Evolutionary conservation across 805 yeast species (phyloP).

Genomic region (Jamesozyma hellenica): DNA sequence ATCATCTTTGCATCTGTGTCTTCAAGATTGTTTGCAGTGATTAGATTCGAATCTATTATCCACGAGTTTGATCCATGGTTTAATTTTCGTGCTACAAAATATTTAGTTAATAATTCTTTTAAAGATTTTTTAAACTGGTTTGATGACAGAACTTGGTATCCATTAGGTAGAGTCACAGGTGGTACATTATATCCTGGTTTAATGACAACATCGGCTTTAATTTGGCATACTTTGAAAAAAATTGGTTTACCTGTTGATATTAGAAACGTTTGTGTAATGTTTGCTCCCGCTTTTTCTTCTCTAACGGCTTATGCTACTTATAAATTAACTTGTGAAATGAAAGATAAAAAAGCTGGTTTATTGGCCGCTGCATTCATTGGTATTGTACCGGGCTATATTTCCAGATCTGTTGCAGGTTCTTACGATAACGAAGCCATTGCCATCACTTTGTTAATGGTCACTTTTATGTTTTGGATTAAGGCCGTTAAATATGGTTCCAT

Average conservation of each 20-base stretch:
- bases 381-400: conserved; percentile 96
- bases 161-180: conserved; percentile 97
- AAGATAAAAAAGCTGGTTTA: conserved; percentile 80
- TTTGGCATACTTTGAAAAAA: conserved; percentile 62
- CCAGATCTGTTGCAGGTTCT: conserved; percentile 97
- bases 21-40: conserved; percentile 89
- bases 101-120: conserved; percentile 71
- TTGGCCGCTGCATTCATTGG: conserved; percentile 92
- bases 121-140: conserved; percentile 96
- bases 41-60: conserved; percentile 89
- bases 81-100: conserved; percentile 93
- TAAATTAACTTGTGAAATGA: conserved; percentile 79
- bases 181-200: conserved; percentile 97
- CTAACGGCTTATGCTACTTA: conserved; percentile 86
- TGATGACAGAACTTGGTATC: conserved; percentile 98
- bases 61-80: conserved; percentile 98
- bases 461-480: conserved; percentile 93
- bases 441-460: conserved; percentile 86
- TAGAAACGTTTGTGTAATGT: conserved; percentile 86
- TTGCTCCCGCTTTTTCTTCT: conserved; percentile 95
- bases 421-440: conserved; percentile 99
- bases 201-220: conserved; percentile 92
- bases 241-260: conserved; percentile 81
- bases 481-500: conserved; percentile 86
- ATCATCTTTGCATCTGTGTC: conserved; percentile 89